Evolutionary conservation across 768 basidiomycete species (phyloP).

Genomic region (Rhizopogon sp.): DNA sequence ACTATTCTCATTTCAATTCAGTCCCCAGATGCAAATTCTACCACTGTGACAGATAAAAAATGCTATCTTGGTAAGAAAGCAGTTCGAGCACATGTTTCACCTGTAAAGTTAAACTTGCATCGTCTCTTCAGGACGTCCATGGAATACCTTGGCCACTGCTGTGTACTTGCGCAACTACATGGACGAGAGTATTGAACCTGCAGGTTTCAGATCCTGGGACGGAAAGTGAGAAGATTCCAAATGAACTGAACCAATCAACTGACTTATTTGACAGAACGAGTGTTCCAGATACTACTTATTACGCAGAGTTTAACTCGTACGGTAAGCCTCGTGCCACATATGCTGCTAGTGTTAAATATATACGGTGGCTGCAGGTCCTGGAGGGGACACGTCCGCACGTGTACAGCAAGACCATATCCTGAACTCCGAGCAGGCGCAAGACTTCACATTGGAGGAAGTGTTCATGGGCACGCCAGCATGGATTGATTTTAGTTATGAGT

Average conservation of each 20-base stretch:
- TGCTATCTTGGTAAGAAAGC: slow-evolving; percentile 47
- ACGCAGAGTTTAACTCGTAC: slow-evolving; percentile 49
- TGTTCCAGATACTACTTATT: slow-evolving; percentile 52
- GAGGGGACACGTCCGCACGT: slow-evolving; percentile 40
- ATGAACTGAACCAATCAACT: not conserved
- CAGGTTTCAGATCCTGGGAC: slow-evolving; percentile 48
- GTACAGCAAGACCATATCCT: slow-evolving; percentile 45
- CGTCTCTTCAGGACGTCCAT: slow-evolving; percentile 38
- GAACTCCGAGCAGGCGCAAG: slow-evolving; percentile 31
- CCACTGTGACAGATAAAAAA: slow-evolving; percentile 34
- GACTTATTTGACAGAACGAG: slow-evolving; percentile 29
- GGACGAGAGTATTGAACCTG: slow-evolving; percentile 49
- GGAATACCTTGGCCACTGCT: slow-evolving; percentile 54
- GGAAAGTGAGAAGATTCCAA: slow-evolving; percentile 8
- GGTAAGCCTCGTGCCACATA: slow-evolving; percentile 25
- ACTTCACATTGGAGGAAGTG: slow-evolving; percentile 43
- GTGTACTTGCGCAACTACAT: slow-evolving; percentile 53
- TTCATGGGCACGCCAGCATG: slow-evolving; percentile 46
- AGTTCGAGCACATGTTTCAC: not conserved
- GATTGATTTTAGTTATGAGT: slow-evolving; percentile 48
- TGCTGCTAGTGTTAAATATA: not conserved
- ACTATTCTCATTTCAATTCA: slow-evolving; percentile 12
- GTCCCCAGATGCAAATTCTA: slow-evolving; percentile 57
- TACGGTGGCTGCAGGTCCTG: slow-evolving; percentile 34
- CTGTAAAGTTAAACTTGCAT: not conserved